These are phyloP conservation scores for Amanita rubescens DNA, from an alignment of 768 basidiomycete species.

Conservation along the genomic window DNA sequence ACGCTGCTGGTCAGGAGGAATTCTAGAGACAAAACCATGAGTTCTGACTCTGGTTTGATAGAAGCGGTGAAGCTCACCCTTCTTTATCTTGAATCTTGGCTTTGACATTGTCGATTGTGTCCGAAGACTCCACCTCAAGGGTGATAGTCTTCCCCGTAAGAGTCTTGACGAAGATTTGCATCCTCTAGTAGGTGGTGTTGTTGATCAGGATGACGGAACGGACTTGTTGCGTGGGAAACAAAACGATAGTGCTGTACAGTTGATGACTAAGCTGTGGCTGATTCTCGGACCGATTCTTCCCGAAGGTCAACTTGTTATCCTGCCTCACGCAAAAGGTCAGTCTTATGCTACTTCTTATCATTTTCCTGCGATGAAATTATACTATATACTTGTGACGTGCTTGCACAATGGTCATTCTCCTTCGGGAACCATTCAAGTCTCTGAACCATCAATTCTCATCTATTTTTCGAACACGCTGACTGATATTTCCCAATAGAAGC, in stretches of 20 bases:
- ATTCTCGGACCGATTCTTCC: neutral
- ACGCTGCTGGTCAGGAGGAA: constrained; percentile 92
- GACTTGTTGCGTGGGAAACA: constrained; percentile 13
- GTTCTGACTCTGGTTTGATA: neutral
- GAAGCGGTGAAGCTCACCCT: constrained; percentile 29
- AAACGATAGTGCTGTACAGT: constrained; percentile 14
- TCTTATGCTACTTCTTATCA: neutral
- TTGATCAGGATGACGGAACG: neutral
- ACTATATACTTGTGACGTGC: constrained; percentile 50
- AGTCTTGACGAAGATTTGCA: constrained; percentile 65
- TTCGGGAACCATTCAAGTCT: constrained; percentile 81
- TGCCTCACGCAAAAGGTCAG: neutral
- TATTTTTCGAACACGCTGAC: neutral
- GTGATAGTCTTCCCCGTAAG: constrained; percentile 97
- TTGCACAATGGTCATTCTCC: constrained; percentile 55
- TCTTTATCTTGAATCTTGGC: constrained; percentile 57
- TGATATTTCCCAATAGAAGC: too few relatives aligned
- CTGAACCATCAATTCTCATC: constrained; percentile 33
- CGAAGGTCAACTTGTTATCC: neutral
- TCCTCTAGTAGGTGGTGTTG: constrained; percentile 17
- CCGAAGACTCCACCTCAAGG: constrained; percentile 95
- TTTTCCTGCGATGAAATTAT: constrained; percentile 24
- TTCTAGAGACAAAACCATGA: constrained; percentile 32
- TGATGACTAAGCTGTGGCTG: constrained; percentile 5
- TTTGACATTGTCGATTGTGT: constrained; percentile 96